Base-by-base conservation (phyloP, 2,329 filamentous ascomycete species). In the Penicillium sp. region DNA sequence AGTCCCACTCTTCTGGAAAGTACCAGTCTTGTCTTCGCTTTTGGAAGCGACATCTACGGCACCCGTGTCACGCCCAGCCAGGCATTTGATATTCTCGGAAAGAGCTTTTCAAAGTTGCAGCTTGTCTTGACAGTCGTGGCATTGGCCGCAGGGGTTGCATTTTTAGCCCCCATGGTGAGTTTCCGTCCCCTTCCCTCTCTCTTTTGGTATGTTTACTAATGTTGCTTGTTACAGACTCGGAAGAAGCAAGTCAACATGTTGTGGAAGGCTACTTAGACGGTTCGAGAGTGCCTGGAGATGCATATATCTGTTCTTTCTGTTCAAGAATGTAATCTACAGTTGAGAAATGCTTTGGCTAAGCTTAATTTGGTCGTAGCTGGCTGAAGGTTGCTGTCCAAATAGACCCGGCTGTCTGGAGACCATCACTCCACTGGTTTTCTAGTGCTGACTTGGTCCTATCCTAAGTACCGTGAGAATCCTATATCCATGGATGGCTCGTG, bases 91-190 rank as follows among this genome's bases (percentile, higher is more conserved):
- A 81, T 97, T 28, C 71, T 98, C 11, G 93, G 89, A 47, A 93
- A 89, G 68, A 87, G 87, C 2, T 98, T 98, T 67, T 93, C 91
- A 63, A 96, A 94, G 73, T 62, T 89, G 40, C 86, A 89, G 54
- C 79, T 98, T 59, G 65, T 96, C 25, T 75, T 79, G 11, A 98
- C 93, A 1, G 89, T 98, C 25, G 73, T 85, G 27, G 91, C 87
- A 13, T 74, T 97, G 53, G 79, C 79, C 31, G 75, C 79, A 26
- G 89, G 88, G 31, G 91, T 95, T 11, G 65, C 83, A 50, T 78
- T 87, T 40, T 72, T 97, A 58, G 83, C 83, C 37, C 93, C 93
- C 18, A 81, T 97, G 79, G 93, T 95, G 75, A 74, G 85, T 50
- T 37, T 27, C 10, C 29, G 11, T 9, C 11, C 19, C 28, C 26